These are phyloP conservation scores for Ambrosia artemisiifolia DNA, from an alignment of 129 eudicot species.

Conservation along the genomic window DNA sequence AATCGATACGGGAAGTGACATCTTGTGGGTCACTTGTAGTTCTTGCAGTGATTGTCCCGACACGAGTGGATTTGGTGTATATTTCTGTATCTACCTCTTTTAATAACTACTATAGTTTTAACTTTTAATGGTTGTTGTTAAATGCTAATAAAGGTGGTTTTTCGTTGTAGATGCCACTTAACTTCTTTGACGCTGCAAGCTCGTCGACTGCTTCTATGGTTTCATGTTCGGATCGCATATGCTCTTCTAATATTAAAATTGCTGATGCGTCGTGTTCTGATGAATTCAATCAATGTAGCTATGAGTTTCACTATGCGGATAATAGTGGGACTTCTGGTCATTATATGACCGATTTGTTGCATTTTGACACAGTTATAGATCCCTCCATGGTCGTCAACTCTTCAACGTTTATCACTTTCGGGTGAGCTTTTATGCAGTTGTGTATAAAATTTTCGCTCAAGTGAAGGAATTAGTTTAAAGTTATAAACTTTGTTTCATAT, in stretches of 20 bases:
- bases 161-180: constrained; percentile 58
- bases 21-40: constrained; percentile 85
- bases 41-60: constrained; percentile 79
- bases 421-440: constrained; percentile 45
- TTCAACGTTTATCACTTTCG: constrained; percentile 83
- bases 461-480: not conserved
- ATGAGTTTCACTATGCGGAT: constrained; percentile 76
- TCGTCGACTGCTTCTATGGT: constrained; percentile 71
- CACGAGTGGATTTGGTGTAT: constrained; percentile 88
- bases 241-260: constrained; percentile 52
- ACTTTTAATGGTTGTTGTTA: not conserved
- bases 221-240: constrained; percentile 74
- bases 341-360: constrained; percentile 75
- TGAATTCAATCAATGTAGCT: constrained; percentile 69
- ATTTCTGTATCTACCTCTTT: not conserved
- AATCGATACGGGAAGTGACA: constrained; percentile 94
- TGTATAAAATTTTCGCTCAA: not conserved
- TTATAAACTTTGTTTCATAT: constrained; percentile 22
- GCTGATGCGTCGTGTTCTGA: constrained; percentile 63
- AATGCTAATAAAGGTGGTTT: not conserved
- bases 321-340: constrained; percentile 90
- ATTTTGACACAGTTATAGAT: constrained; percentile 66
- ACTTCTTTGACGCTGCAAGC: constrained; percentile 58
- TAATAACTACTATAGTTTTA: not conserved
- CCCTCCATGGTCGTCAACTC: constrained; percentile 68